Evolutionary conservation across 2,329 filamentous ascomycete genomes (phyloP), one percentile per base, ranked within the genome.

Genomic region (Penicillium sp.): DNA sequence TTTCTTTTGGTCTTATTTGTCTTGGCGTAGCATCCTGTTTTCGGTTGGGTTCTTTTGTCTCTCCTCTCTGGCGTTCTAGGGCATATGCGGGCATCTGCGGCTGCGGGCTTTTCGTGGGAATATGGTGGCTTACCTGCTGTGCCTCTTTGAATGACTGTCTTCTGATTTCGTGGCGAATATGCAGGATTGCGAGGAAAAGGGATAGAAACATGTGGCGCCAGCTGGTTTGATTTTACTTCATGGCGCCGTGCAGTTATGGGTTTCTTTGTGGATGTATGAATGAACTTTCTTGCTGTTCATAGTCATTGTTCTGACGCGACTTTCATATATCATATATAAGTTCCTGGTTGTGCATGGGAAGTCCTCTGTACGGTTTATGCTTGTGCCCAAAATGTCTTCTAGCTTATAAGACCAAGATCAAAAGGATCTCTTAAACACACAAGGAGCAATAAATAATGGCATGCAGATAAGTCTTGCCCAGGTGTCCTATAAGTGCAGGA

Each of bases 131-230:
- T 35, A 28, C 43, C 43, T 50, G 26, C 37, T 40, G 22, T 46
- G 35, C 37, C 37, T 46, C 33, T 37, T 29, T 44, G n/a, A 19
- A 22, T 31, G 34, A 38, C 32, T 37, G 24, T 12, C 29, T 31
- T 31, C 19, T 33, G 29, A 2, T 22, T 49, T 29, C 22, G 31
- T 19, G 43, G 48, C 48, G 48, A 50, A 50, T 22, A 13, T 35
- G 35, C n/a, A 28, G 48, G 41, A 26, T 28, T 44, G 40, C 19
- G 33, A 37, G 32, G 43, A 21, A 50, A 50, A 38, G 31, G 42
- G 34, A 47, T 47, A 50, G 43, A 50, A 33, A 46, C n/a, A 31
- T 26, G 29, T 42, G 48, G 48, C 48, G 43, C 48, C 44, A 50
- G 43, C 48, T 42, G 43, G 43, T 47, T 37, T 42, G 32, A 19